phyloP scores from a whole-genome alignment of 768 basidiomycete genomes.

The Podaxis sp. region DNA sequence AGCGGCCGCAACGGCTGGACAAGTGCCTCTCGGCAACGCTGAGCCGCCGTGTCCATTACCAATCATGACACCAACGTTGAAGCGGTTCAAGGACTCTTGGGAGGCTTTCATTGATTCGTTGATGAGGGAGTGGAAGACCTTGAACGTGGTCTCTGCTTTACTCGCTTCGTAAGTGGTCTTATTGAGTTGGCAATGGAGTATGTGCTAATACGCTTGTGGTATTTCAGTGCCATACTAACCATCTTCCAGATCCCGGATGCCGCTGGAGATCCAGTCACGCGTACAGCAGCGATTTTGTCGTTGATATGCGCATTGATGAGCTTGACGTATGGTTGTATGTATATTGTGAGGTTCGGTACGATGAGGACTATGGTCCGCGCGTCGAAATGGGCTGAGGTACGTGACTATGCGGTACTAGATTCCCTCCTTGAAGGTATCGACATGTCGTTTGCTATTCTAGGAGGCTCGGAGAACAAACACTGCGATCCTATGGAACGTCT shows the following conservation, averaged over 20 bases:
- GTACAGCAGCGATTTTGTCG: slow-evolving; percentile 63
- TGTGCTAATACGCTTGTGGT: not conserved
- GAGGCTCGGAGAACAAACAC: slow-evolving; percentile 50
- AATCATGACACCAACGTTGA: slow-evolving; percentile 59
- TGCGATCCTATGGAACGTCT: slow-evolving; percentile 36
- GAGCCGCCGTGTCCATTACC: slow-evolving; percentile 55
- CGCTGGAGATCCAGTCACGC: slow-evolving; percentile 57
- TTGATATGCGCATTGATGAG: slow-evolving; percentile 69
- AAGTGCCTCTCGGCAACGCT: slow-evolving; percentile 37
- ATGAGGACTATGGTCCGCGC: slow-evolving; percentile 76
- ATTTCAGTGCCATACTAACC: slow-evolving; percentile 62
- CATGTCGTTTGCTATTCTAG: slow-evolving; percentile 27
- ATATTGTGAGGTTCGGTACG: slow-evolving; percentile 67
- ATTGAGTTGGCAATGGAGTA: not conserved
- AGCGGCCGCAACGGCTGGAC: slow-evolving; percentile 19
- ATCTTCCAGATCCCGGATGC: slow-evolving; percentile 62
- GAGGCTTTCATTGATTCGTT: slow-evolving; percentile 70
- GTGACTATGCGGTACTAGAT: slow-evolving; percentile 3
- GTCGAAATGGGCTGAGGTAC: slow-evolving; percentile 70
- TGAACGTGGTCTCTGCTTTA: slow-evolving; percentile 72
- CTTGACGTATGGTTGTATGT: slow-evolving; percentile 70
- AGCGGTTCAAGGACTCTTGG: slow-evolving; percentile 69
- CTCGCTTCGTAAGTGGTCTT: slow-evolving; percentile 38
- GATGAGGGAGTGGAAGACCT: slow-evolving; percentile 73
- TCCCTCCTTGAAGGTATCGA: too few species aligned